Evolutionary conservation across 2,329 filamentous ascomycete genomes (phyloP).

Genomic region (Neofusicoccum laricinum): DNA sequence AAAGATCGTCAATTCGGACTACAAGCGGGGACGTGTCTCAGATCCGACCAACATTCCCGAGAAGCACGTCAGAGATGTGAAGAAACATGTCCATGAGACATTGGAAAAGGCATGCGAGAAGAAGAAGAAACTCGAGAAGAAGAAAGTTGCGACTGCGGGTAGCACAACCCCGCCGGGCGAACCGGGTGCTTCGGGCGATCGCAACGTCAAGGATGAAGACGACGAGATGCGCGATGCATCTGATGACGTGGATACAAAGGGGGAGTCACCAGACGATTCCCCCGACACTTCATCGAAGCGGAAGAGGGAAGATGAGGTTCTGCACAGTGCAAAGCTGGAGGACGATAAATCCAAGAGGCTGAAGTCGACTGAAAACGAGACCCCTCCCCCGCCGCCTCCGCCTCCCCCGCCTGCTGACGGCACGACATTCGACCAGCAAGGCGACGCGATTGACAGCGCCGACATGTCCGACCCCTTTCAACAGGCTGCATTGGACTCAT

Average conservation of each 20-base stretch:
- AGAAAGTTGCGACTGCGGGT: constrained; percentile 19
- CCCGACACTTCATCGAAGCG: constrained; percentile 31
- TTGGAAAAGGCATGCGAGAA: constrained; percentile 83
- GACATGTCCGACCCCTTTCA: constrained; percentile 1
- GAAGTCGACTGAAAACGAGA: constrained; percentile 27
- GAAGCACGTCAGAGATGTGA: constrained; percentile 79
- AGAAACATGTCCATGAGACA: constrained; percentile 78
- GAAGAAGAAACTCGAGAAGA: constrained; percentile 64
- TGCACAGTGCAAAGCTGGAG: background rate
- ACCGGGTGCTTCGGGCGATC: background rate
- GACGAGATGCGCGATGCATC: constrained; percentile 24
- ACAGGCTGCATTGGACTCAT: constrained; percentile 16
- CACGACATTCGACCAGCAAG: constrained; percentile 25
- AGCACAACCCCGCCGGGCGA: constrained; percentile 11
- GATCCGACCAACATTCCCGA: constrained; percentile 75
- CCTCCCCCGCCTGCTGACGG: constrained; percentile 33
- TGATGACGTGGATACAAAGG: constrained; percentile 19
- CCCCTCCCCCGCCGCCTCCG: constrained; percentile 42
- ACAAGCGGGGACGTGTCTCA: constrained; percentile 80
- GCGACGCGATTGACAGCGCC: constrained; percentile 17
- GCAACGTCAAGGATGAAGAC: constrained; percentile 14
- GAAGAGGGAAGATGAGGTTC: constrained; percentile 32
- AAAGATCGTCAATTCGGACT: constrained; percentile 88
- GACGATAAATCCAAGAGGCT: constrained; percentile 31
- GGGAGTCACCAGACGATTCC: constrained; percentile 22